Evolutionary conservation across 2,329 filamentous ascomycete genomes (phyloP), one percentile per base, ranked within the genome.

Genomic region (Aspergillus ruber): DNA sequence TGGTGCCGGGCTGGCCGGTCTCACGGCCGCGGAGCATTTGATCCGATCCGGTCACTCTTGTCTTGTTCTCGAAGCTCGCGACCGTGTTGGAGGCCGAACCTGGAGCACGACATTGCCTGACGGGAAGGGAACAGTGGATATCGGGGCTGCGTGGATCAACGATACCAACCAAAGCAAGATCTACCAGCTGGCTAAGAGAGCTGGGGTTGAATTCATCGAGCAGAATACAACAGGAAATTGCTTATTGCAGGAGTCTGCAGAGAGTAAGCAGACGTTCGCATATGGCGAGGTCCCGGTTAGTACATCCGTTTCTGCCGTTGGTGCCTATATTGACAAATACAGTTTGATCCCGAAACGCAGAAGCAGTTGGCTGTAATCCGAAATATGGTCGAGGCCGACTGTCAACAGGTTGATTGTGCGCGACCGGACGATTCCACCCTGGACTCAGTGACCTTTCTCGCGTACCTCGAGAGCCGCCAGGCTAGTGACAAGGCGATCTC

Each of bases 141-240:
- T 81, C 0, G 80, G 80, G 2, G 80, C 78, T 0, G 78, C 77
- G 0, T 83, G 80, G 80, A 75, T 82, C 52, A 83, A 83, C 51
- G 75, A 81, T 45, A 73, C 65, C 1, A 78, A 72, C 44, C 79
- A 83, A 51, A 63, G 55, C 21, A 63, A 64, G 3, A 71, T 81
- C 43, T 73, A 62, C 52, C 64, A 58, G 0, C 58, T 78, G 6
- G 53, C 52, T 3, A 32, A 54, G 43, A 27, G 49, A 4, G 49
- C 29, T 42, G 67, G 69, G 0, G 54, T 74, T 0, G 70, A 77
- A 21, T 50, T 75, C 0, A 64, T 78, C 6, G 66, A 70, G 55
- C 78, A 82, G 55, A 75, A 75, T 29, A 73, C 70, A 0, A 49
- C 60, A 1, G 77, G 78, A 1, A 65, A 70, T 2, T 67, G 64